These are phyloP conservation scores for Cercophora sp. DNA, from an alignment of 495 filamentous ascomycete species.

Conservation along the genomic window DNA sequence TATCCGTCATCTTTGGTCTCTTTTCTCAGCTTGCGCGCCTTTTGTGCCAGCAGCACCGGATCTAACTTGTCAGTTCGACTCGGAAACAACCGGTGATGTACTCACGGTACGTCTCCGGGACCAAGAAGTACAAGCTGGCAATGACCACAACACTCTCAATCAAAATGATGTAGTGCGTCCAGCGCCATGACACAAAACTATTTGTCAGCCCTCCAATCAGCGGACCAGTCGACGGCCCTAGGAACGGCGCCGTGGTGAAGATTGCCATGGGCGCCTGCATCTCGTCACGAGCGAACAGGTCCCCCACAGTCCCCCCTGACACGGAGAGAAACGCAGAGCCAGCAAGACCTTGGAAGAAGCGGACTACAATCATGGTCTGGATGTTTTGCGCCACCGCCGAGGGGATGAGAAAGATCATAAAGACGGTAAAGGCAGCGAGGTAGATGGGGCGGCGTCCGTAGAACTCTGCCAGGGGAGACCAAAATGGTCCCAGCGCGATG, in stretches of 20 bases:
- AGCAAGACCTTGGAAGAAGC: conserved; percentile 81
- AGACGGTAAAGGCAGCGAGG: conserved; percentile 69
- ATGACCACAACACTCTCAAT: conserved; percentile 73
- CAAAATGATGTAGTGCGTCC: conserved; percentile 81
- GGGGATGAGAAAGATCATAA: conserved; percentile 83
- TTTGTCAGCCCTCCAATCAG: conserved; percentile 63
- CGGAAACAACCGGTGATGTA: neutral
- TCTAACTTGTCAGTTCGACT: conserved; percentile 23
- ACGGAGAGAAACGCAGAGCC: conserved; percentile 88
- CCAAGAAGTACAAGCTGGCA: conserved; percentile 60
- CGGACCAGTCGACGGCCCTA: conserved; percentile 61
- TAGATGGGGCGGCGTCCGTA: conserved; percentile 87
- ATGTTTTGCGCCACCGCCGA: conserved; percentile 84
- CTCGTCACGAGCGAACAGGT: conserved; percentile 74
- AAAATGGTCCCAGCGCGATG: conserved; percentile 66
- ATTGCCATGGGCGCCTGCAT: conserved; percentile 61
- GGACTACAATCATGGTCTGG: conserved; percentile 71
- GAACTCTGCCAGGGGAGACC: conserved; percentile 66
- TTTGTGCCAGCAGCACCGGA: conserved; percentile 66
- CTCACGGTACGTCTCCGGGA: conserved; percentile 87
- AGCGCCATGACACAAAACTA: conserved; percentile 73
- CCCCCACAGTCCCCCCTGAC: conserved; percentile 85
- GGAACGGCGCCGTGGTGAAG: conserved; percentile 75
- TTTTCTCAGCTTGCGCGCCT: conserved; percentile 66
- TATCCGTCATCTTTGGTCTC: conserved; percentile 74